Evolutionary conservation across 805 yeast genomes (phyloP).

Genomic region (Ogataea pignaliae): DNA sequence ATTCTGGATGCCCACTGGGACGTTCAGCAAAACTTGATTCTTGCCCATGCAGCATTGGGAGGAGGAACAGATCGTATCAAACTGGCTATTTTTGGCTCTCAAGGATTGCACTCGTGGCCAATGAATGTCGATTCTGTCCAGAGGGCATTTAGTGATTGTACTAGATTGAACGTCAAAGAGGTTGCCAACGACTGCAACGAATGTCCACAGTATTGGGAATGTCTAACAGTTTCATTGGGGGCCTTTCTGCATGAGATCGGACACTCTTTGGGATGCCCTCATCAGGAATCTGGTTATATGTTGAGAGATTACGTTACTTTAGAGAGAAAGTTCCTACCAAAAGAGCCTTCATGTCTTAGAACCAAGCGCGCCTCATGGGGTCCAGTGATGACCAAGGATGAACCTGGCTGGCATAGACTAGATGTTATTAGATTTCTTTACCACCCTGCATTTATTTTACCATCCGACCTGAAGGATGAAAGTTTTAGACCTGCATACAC

Average conservation of each 20-base stretch:
- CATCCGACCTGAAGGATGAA: constrained; percentile 51
- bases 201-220: constrained; percentile 88
- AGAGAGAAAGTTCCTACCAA: constrained; percentile 76
- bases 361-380: constrained; percentile 45
- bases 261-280: constrained; percentile 87
- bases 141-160: constrained; percentile 67
- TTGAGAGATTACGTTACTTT: constrained; percentile 75
- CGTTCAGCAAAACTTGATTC: constrained; percentile 46
- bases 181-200: constrained; percentile 91
- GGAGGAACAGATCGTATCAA: constrained; percentile 71
- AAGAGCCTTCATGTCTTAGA: constrained; percentile 56
- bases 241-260: constrained; percentile 97
- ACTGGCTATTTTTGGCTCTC: constrained; percentile 91
- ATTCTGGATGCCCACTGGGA: constrained; percentile 87
- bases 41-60: constrained; percentile 92
- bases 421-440: constrained; percentile 73
- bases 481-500: constrained; percentile 32
- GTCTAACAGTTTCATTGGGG: constrained; percentile 79
- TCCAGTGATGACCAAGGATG: constrained; percentile 53
- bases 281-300: constrained; percentile 88
- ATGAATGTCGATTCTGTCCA: constrained; percentile 65
- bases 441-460: constrained; percentile 77
- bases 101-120: constrained; percentile 93
- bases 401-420: constrained; percentile 83
- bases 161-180: constrained; percentile 52